Conservation (phyloP, 306 rosid species). For the Neltuma alba region DNA sequence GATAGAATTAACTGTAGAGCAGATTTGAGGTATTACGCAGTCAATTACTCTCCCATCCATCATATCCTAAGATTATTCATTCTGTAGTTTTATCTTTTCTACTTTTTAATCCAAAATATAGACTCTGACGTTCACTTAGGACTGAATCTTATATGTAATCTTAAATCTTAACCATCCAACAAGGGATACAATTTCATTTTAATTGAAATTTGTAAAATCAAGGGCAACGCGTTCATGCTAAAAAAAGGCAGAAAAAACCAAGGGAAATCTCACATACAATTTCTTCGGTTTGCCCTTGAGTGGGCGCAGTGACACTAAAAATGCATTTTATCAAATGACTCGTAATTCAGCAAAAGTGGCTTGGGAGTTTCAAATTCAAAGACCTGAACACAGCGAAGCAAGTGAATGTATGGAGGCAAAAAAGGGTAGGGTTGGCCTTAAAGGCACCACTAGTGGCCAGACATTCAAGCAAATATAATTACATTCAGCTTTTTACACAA, state of each 20-base stretch:
- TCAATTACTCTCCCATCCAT: too few relatives aligned
- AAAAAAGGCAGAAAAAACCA: neutral
- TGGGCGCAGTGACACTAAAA: neutral
- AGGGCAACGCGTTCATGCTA: neutral
- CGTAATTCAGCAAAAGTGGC: slow-evolving; percentile 40
- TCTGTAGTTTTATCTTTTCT: too few relatives aligned
- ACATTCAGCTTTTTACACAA: slow-evolving; percentile 49
- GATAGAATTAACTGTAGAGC: too few relatives aligned
- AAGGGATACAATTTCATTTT: too few relatives aligned
- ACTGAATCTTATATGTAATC: too few relatives aligned
- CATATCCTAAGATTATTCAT: too few relatives aligned
- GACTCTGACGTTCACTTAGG: too few relatives aligned
- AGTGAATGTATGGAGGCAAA: slow-evolving; percentile 32
- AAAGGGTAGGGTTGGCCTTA: slow-evolving; percentile 47
- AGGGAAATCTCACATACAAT: neutral
- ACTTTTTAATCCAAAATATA: too few relatives aligned
- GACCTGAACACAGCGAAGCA: slow-evolving; percentile 43
- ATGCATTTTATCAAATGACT: too few relatives aligned
- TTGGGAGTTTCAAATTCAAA: slow-evolving; percentile 29
- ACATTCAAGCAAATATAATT: slow-evolving; percentile 66
- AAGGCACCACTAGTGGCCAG: slow-evolving; percentile 49
- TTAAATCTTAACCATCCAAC: too few relatives aligned
- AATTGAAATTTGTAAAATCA: too few relatives aligned
- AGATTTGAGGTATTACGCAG: too few relatives aligned
- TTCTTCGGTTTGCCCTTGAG: neutral